Evolutionary conservation across 1,284 basidiomycete genomes (phyloP), one percentile per base, ranked within the genome.

Genomic region (Tilletiopsis washingtonensis): DNA sequence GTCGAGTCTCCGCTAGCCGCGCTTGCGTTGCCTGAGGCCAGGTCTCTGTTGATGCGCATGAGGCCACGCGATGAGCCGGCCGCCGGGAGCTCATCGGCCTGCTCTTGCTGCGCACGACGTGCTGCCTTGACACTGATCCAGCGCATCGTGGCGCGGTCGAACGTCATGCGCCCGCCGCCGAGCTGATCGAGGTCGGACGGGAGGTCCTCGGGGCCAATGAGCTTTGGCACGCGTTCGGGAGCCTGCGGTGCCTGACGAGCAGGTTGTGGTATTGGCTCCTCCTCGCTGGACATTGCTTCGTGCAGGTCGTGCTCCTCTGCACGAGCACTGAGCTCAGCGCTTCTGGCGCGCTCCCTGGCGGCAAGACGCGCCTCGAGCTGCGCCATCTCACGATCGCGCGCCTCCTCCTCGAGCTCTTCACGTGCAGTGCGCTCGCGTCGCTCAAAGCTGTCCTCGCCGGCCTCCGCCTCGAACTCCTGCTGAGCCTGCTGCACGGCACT

Each of bases 401-500:
- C n/a, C n/a, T n/a, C 9, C 29, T 34, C 29, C 9, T 34, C 29
- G 9, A 9, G 9, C 29, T 34, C 29, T 34, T 34, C 29, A 9
- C 29, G 9, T 34, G 9, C 9, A 34, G n/a, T 9, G 9, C 29
- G 9, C 29, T 34, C 29, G 9, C 9, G 9, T 9, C 9, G 9
- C n/a, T 34, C 29, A 34, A 34, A 34, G 29, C 29, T 34, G 9
- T n/a, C n/a, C 27, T 46, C 37, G 6, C 36, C 25, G 2, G 44
- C 19, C 29, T 54, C 57, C 14, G 40, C 49, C 21, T 59, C 53
- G 9, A 61, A 52, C 41, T 67, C 64, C 23, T 60, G 54, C 20
- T 64, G 60, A 14, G 54, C 64, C 38, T 56, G 61, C 1, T 53
- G 56, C 4, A 59, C 56, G 20, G 64, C 64, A 37, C 57, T 62